Evolutionary conservation across 2,329 filamentous ascomycete genomes (phyloP).

Genomic region (Verticillium longisporum): DNA sequence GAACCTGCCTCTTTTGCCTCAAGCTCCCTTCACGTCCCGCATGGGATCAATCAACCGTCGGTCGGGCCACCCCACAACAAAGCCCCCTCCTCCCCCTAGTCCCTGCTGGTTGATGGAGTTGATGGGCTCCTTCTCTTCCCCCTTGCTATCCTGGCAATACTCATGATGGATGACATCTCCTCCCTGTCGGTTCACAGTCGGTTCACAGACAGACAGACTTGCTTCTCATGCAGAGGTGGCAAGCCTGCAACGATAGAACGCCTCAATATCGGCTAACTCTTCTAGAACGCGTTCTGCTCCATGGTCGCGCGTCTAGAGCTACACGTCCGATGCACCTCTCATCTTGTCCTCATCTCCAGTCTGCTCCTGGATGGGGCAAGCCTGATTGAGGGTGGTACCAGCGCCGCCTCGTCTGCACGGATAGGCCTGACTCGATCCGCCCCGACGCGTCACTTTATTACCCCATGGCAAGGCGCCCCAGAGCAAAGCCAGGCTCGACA

Average conservation of each 20-base stretch:
- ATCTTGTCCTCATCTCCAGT: not conserved
- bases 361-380: not conserved
- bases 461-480: not conserved
- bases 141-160: too few relatives aligned
- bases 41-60: not conserved
- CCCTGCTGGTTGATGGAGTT: too few relatives aligned
- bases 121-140: too few relatives aligned
- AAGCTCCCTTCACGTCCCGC: not conserved
- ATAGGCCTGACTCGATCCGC: not conserved
- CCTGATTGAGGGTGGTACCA: not conserved
- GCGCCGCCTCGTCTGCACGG: not conserved
- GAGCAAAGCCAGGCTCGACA: not conserved
- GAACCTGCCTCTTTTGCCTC: not conserved
- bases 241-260: not conserved
- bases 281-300: not conserved
- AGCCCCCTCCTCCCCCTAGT: too few relatives aligned
- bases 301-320: not conserved
- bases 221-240: too few relatives aligned
- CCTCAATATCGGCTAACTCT: not conserved
- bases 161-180: too few relatives aligned
- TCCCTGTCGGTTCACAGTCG: too few relatives aligned
- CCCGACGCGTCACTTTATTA: not conserved
- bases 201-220: not conserved
- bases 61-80: not conserved
- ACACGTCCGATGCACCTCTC: not conserved